These are phyloP conservation scores for Syncephalastrum sp. DNA, from an alignment of 371 early-diverging fungal species.

Conservation along the genomic window DNA sequence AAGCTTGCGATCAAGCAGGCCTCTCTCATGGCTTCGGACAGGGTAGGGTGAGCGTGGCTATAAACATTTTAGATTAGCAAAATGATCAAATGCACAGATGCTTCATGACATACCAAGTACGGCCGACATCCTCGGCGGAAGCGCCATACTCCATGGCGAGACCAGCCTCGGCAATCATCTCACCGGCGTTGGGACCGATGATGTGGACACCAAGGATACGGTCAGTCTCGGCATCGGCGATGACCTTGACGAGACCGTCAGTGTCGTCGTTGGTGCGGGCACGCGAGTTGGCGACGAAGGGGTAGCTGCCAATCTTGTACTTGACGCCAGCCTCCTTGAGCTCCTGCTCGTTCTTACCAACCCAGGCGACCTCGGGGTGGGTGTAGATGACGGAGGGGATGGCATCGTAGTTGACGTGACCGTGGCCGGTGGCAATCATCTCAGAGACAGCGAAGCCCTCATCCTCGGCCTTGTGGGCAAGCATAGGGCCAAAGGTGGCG, in stretches of 20 bases:
- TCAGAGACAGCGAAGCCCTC: slow-evolving; percentile 97
- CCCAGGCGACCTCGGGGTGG: slow-evolving; percentile 98
- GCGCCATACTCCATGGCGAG: slow-evolving; percentile 97
- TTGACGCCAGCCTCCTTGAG: slow-evolving; percentile 84
- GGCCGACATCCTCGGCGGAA: slow-evolving; percentile 94
- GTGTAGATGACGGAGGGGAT: slow-evolving; percentile 99
- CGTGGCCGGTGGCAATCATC: slow-evolving; percentile 89
- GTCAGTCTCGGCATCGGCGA: slow-evolving; percentile 94
- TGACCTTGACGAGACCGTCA: slow-evolving; percentile 95
- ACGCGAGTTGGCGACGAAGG: slow-evolving; percentile 96
- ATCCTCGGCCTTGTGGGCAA: slow-evolving; percentile 99
- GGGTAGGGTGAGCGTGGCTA: slow-evolving; percentile 44
- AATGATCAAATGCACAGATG: slow-evolving; percentile 7
- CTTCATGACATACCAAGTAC: slow-evolving; percentile 71
- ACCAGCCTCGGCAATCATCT: slow-evolving; percentile 98
- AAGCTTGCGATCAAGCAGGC: slow-evolving; percentile 87
- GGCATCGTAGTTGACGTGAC: slow-evolving; percentile 97
- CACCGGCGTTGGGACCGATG: slow-evolving; percentile 97
- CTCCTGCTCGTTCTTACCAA: slow-evolving; percentile 94
- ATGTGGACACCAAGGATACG: slow-evolving; percentile 96
- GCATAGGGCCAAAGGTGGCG: slow-evolving; percentile 95
- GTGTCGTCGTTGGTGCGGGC: slow-evolving; percentile 96
- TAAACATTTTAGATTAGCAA: not conserved
- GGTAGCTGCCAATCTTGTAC: slow-evolving; percentile 90
- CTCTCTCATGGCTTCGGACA: slow-evolving; percentile 98